Base-by-base conservation (phyloP, 2,329 filamentous ascomycete genomes). In the Venturia pyrina region DNA sequence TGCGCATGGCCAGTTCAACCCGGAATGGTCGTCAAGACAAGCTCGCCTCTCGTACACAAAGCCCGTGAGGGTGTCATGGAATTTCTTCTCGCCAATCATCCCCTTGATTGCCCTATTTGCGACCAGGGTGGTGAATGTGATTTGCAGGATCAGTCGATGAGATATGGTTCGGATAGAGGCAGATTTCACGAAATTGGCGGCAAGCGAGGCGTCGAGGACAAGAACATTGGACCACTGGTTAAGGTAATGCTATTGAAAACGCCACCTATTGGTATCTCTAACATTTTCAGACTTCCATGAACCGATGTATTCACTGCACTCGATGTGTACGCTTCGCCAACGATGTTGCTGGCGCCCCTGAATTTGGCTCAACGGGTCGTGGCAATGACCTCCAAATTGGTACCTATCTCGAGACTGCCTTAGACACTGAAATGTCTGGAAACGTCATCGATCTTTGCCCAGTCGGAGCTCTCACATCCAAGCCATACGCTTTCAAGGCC, bases 61-160 rank as follows among this genome's bases (percentile, higher is more conserved):
- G 95, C 95, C 72, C 88, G 95, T 75, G 95, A 99, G 83, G 95
- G 95, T 76, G 92, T 99, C 63, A 99, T 98, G 95, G 95, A 99
- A 77, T 99, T 99, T 74, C 82, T 99, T 70, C 86, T 99, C 68
- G 92, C 93, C 72, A 98, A 98, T 78, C 93, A 98, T 77, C 93
- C 93, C 62, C 85, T 97, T 70, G 93, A 98, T 80, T 97, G 93
- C 81, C 92, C 93, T 61, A 91, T 99, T 76, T 99, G 95, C 82
- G 95, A 99, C 79, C 95, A 99, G 80, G 95, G 95, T 82, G 95
- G 95, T 76, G 95, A 99, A 79, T 99, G 95, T 79, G 95, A 99
- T 83, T 87, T 99, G 68, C 95, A 99, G 80, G 95, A 99, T 78
- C 95, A 99, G 83, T 98, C 93, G 66, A 98, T 99, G 93, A 87